A percentile compares a stretch with the other conserved stretches of the same genome.
phyloP scores from a whole-genome alignment of 1,139 yeast genomes.

The Wickerhamiella pararugosa region DNA sequence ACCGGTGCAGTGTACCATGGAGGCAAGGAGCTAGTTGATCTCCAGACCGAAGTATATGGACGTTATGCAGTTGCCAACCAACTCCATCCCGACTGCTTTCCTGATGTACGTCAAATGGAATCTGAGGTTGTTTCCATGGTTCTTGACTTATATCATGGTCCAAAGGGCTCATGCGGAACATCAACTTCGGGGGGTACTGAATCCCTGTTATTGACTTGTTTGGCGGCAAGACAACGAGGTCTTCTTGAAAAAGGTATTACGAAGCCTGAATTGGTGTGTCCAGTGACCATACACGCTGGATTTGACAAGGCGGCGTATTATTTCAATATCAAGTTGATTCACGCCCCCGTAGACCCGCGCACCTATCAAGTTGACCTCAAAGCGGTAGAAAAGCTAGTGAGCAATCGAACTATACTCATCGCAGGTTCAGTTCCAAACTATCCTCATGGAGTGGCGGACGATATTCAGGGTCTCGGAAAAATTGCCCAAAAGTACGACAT shows the following conservation, averaged over 20 bases:
- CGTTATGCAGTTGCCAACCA: constrained; percentile 81
- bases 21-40: constrained; percentile 51
- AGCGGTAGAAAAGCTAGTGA: constrained; percentile 51
- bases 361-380: constrained; percentile 54
- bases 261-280: constrained; percentile 78
- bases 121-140: constrained; percentile 92
- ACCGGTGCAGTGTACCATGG: constrained; percentile 98
- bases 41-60: constrained; percentile 66
- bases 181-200: constrained; percentile 97
- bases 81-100: constrained; percentile 92
- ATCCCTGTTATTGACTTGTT: constrained; percentile 67
- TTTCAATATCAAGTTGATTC: constrained; percentile 72
- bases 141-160: constrained; percentile 61
- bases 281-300: constrained; percentile 86
- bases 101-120: constrained; percentile 94
- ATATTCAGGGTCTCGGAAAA: constrained; percentile 55
- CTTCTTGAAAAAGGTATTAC: constrained; percentile 48
- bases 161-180: constrained; percentile 63
- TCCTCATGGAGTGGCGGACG: constrained; percentile 93
- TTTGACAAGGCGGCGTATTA: constrained; percentile 87
- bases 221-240: constrained; percentile 64
- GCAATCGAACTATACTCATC: constrained; percentile 62
- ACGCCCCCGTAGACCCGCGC: constrained; percentile 58
- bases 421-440: constrained; percentile 94
- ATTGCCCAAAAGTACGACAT: constrained; percentile 49